Conservation (phyloP, 768 basidiomycete species). For the Termitomyces sp. region DNA sequence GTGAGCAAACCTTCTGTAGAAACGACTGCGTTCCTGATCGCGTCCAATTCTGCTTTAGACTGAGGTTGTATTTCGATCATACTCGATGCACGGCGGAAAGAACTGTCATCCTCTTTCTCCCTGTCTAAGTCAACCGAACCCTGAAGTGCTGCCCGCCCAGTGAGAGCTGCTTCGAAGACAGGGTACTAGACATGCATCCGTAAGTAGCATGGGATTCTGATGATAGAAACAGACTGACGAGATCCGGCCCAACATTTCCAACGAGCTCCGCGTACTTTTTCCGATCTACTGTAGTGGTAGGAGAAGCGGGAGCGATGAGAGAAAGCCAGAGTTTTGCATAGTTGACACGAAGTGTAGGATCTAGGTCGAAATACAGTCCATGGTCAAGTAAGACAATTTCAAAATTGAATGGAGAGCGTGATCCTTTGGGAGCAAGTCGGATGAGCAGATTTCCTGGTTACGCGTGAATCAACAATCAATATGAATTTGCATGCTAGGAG, state of each 20-base stretch:
- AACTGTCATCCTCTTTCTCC: constrained; percentile 25
- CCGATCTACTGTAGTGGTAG: constrained; percentile 59
- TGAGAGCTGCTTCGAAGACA: constrained; percentile 92
- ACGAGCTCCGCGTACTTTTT: constrained; percentile 86
- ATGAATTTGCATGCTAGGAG: background rate
- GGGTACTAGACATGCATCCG: constrained; percentile 59
- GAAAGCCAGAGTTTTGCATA: constrained; percentile 90
- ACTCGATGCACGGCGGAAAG: constrained; percentile 63
- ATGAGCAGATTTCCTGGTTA: constrained; percentile 82
- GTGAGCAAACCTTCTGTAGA: constrained; percentile 76
- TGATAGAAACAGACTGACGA: constrained; percentile 45
- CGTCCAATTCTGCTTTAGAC: constrained; percentile 72
- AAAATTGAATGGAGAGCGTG: constrained; percentile 87
- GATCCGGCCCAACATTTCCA: constrained; percentile 84
- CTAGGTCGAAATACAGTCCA: constrained; percentile 90
- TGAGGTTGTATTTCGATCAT: constrained; percentile 73
- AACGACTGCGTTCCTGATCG: constrained; percentile 78
- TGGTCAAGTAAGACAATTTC: constrained; percentile 95
- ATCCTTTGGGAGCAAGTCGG: constrained; percentile 55
- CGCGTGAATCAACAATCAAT: background rate
- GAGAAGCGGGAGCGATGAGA: constrained; percentile 70
- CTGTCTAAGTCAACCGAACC: constrained; percentile 44
- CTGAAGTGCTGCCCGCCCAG: constrained; percentile 74
- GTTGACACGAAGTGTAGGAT: constrained; percentile 71
- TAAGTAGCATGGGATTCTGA: background rate